Evolutionary conservation across 2,329 filamentous ascomycete species (phyloP), one percentile per base, ranked within the genome.

Genomic region (Cadophora luteo-olivacea): DNA sequence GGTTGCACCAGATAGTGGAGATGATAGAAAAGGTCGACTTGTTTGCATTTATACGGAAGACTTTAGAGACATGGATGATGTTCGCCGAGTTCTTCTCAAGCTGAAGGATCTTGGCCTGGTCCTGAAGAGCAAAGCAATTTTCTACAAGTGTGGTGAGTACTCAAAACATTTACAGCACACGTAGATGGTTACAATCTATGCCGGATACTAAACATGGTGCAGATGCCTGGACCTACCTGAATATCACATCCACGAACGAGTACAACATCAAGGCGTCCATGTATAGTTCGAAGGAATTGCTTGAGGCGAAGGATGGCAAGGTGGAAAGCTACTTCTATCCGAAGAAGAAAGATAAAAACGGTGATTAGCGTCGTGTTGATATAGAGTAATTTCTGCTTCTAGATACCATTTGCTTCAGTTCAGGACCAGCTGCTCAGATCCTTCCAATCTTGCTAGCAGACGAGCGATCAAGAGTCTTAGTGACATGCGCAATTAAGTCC

Each of bases 11-110:
- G 78, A 85, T 11, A 81, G 80, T 72, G 78, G 70, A 6, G 78
- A 79, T 0, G 76, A 80, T 6, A 75, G 80, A 29, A 83, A 79
- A 54, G 79, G 81, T 24, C 84, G 88, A 24, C 79, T 96, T 52
- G 88, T 97, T 32, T 94, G 91, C 72, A 82, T 97, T 8, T 97
- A 97, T 78, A 97, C 92, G 5, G 81, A 83, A 52, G 88, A 97
- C 77, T 96, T 94, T 76, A 82, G 82, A 33, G 89, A 97, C 76
- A 83, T 81, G 63, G 81, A 84, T 4, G 92, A 97, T 76, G 86
- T 97, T 6, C 84, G 83, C 33, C 84, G 91, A 54, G 91, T 97
- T 4, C 80, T 95, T 49, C 76, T 82, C 68, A 85, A 82, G 72
- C 79, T 97, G 70, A 84, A 85, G 62, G 82, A 88, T 66, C 81